Evolutionary conservation across 768 basidiomycete species (phyloP), one percentile per base, ranked within the genome.

Genomic region (Leccinum uliginosum): DNA sequence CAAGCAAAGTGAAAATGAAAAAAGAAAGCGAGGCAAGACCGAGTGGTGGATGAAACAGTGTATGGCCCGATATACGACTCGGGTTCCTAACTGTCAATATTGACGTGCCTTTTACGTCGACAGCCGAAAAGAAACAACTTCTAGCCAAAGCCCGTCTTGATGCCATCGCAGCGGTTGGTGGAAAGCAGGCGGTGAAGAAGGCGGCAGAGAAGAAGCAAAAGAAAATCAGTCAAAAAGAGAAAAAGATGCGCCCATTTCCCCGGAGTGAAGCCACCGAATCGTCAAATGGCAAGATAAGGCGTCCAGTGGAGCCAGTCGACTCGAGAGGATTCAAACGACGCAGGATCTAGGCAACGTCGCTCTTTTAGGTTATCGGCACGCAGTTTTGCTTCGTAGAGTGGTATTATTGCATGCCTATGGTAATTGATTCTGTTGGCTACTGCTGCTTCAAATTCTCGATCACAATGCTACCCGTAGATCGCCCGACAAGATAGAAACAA

Each of bases 201-300:
- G 91, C 84, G 6, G 84, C 96, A 27, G 91, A 91, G 64, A 95
- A 90, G 80, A 93, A 85, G 71, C 85, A 90, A 72, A 91, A 83
- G 71, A 96, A 94, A 77, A 75, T 87, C 19, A 80, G 80, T 51
- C 91, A 93, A 71, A 93, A 89, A 71, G 94, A 96, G 77, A 96
- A 95, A 74, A 88, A 83, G 65, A 85, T 81, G 55, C 76, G 92
- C 53, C 94, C 94, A 12, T 87, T 85, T 68, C 67, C 76, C 29
- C 65, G 64, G 53, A 62, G 44, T 24, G 62, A 59, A 58, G 63
- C 53, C 10, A 27, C 15, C 23, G 59, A 61, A 55, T 12, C 54
- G 53, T 27, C 58, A 29, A 17, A 53, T 47, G 56, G 54, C 47
- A 62, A 60, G 50, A 61, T 32, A 52, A 60, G 62, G 47, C 64